phyloP scores from a whole-genome alignment of 371 early-diverging fungal species.

The Choanephora cucurbitarum region DNA sequence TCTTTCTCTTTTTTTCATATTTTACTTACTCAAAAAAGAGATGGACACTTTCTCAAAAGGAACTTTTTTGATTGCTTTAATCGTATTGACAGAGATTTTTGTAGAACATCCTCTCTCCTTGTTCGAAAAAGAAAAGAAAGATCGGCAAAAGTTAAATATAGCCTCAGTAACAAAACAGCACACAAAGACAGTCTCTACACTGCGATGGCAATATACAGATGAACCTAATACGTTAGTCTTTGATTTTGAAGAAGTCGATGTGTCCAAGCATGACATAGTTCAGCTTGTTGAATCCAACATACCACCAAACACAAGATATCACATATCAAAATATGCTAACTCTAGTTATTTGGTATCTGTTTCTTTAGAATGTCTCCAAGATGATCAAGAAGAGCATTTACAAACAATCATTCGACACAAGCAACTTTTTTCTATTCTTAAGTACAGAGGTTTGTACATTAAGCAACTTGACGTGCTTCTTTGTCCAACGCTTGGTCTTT shows the following conservation, averaged over 20 bases:
- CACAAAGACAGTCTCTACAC: not conserved
- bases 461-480: no score
- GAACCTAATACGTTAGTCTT: not conserved
- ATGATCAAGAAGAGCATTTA: not conserved
- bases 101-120: no score
- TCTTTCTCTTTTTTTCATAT: no score
- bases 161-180: not conserved
- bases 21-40: no score
- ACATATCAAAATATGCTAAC: no score
- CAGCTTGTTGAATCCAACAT: not conserved
- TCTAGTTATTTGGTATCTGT: no score
- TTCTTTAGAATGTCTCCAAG: not conserved
- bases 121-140: not conserved
- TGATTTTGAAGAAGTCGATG: not conserved
- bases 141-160: not conserved
- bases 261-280: not conserved
- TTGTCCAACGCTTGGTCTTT: no score
- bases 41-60: no score
- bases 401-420: not conserved
- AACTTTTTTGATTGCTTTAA: no score
- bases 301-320: no score
- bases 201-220: not conserved
- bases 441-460: slow-evolving; percentile 2
- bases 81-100: no score
- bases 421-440: not conserved